Percentiles rank a stretch among this genome's conserved stretches.
Evolutionary conservation across 2,329 filamentous ascomycete species (phyloP).

Genomic region (Talaromyces funiculosus): DNA sequence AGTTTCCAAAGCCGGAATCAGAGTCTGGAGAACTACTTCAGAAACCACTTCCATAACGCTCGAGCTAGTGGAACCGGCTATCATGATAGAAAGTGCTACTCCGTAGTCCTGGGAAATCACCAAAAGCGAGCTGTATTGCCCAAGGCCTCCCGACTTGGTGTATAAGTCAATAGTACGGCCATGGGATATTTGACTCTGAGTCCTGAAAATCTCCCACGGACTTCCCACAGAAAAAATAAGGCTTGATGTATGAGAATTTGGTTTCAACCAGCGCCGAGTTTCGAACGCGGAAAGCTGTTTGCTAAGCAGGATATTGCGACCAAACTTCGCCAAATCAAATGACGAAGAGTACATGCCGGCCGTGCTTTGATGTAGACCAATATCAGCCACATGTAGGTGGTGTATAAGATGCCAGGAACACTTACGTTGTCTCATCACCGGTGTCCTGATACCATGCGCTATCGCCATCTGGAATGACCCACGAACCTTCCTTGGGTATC

Average conservation of each 20-base stretch:
- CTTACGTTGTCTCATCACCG: conserved; percentile 40
- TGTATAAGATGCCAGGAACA: background rate
- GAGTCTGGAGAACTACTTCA: background rate
- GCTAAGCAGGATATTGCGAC: conserved; percentile 40
- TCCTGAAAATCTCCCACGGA: conserved; percentile 41
- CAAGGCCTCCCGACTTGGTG: conserved; percentile 24
- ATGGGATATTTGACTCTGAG: conserved; percentile 13
- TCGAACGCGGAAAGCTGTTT: conserved; percentile 29
- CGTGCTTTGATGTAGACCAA: conserved; percentile 18
- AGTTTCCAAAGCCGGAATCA: background rate
- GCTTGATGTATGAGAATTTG: conserved; percentile 34
- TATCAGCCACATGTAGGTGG: background rate
- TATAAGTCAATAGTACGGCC: conserved; percentile 21
- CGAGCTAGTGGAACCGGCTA: background rate
- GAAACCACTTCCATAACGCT: background rate
- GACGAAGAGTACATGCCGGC: conserved; percentile 44
- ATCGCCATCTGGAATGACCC: conserved; percentile 35
- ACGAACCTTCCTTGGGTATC: conserved; percentile 15
- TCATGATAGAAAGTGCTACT: background rate
- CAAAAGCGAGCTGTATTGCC: conserved; percentile 20
- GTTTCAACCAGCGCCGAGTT: conserved; percentile 45
- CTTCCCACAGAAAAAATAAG: conserved; percentile 35
- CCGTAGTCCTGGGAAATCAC: conserved; percentile 22
- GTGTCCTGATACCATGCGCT: conserved; percentile 32
- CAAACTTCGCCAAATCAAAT: conserved; percentile 39